A percentile compares a stretch with the other conserved stretches of the same genome.
Evolutionary conservation across 1,284 basidiomycete species (phyloP).

Genomic region (Porphyrellus sp.): DNA sequence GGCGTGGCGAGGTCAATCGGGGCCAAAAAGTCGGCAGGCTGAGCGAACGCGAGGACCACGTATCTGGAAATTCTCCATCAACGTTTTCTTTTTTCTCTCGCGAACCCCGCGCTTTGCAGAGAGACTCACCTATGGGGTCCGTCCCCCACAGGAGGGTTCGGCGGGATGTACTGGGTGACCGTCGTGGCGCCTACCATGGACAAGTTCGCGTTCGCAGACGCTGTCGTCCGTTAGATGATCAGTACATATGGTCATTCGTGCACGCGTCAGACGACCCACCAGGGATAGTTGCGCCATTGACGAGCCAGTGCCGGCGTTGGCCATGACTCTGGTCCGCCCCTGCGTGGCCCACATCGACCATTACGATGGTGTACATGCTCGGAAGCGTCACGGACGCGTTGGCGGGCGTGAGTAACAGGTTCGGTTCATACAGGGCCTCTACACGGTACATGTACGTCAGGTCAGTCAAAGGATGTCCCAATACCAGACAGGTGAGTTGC

Average conservation of each 20-base stretch:
- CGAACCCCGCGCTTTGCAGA: neutral
- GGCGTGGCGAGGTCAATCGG: slow-evolving; percentile 55
- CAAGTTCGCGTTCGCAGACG: slow-evolving; percentile 39
- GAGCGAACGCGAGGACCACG: slow-evolving; percentile 61
- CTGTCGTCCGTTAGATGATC: slow-evolving; percentile 1
- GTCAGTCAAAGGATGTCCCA: neutral
- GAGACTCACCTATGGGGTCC: slow-evolving; percentile 62
- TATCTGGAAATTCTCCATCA: slow-evolving; percentile 45
- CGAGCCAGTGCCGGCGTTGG: slow-evolving; percentile 78
- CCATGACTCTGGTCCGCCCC: slow-evolving; percentile 52
- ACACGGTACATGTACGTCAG: neutral
- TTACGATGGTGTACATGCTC: slow-evolving; percentile 60
- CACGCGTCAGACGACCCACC: slow-evolving; percentile 28
- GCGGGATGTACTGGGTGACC: slow-evolving; percentile 71
- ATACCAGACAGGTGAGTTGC: slow-evolving; percentile 23
- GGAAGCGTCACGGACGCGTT: slow-evolving; percentile 44
- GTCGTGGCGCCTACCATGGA: slow-evolving; percentile 48
- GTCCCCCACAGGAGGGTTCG: slow-evolving; percentile 62
- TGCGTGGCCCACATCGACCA: slow-evolving; percentile 68
- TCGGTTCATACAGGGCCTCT: slow-evolving; percentile 57
- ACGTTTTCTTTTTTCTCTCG: neutral
- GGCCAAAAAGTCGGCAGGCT: slow-evolving; percentile 59
- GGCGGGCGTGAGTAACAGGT: slow-evolving; percentile 45
- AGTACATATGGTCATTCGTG: neutral
- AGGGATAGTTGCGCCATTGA: slow-evolving; percentile 58